Conservation (phyloP, 352 stramenopile species). For the Globisporangium nunn region DNA sequence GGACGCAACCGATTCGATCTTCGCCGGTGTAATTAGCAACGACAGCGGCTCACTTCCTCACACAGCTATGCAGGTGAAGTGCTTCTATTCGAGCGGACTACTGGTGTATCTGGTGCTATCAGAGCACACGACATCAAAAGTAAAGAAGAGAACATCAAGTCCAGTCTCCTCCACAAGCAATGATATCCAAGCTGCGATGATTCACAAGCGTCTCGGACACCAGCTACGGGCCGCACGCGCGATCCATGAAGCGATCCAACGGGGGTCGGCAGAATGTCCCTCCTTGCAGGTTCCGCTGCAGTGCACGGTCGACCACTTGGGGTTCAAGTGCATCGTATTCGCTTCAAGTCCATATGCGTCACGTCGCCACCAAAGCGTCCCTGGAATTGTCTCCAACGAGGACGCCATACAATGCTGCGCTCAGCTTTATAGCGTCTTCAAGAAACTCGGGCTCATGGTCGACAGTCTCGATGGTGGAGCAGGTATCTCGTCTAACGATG, state of each 20-base stretch:
- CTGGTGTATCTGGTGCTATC: slow-evolving; percentile 13
- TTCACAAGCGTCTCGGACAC: slow-evolving; percentile 33
- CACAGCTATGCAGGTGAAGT: slow-evolving; percentile 6
- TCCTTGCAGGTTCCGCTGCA: slow-evolving; percentile 38
- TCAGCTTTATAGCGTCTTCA: slow-evolving; percentile 19
- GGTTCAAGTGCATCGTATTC: slow-evolving; percentile 43
- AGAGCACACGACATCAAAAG: neutral
- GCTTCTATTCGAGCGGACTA: slow-evolving; percentile 27
- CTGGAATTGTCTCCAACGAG: neutral
- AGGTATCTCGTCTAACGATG: neutral
- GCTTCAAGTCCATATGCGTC: slow-evolving; percentile 13
- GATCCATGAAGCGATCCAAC: slow-evolving; percentile 22
- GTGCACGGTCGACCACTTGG: slow-evolving; percentile 52
- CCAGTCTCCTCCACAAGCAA: neutral
- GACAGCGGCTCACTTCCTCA: neutral
- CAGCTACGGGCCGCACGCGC: slow-evolving; percentile 39
- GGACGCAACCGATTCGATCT: neutral
- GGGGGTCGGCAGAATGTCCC: neutral
- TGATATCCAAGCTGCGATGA: slow-evolving; percentile 6
- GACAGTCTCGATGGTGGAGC: slow-evolving; percentile 17
- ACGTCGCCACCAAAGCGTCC: neutral
- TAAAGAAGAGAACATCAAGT: slow-evolving; percentile 4
- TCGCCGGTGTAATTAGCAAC: neutral
- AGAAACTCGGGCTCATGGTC: slow-evolving; percentile 25
- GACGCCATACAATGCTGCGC: neutral